Conservation (phyloP, 768 basidiomycete species). For the Multifurca ochricompacta region DNA sequence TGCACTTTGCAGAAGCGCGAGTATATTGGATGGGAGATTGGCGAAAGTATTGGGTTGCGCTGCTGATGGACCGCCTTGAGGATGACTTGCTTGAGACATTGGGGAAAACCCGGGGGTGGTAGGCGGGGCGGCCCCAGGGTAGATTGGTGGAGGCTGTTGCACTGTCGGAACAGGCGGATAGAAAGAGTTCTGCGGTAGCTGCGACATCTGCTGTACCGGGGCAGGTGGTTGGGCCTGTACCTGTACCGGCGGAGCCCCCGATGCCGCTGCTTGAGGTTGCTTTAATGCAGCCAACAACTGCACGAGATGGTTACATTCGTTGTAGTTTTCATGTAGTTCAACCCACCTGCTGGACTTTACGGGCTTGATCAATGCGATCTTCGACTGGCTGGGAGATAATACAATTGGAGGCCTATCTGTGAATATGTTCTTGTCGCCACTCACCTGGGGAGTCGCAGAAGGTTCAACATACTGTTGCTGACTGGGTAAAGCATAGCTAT, state of each 20-base stretch:
- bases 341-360: conserved; percentile 68
- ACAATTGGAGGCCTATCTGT: neutral
- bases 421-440: neutral
- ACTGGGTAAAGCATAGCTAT: conserved; percentile 26
- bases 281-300: conserved; percentile 73
- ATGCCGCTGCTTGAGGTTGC: conserved; percentile 44
- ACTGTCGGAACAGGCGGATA: conserved; percentile 35
- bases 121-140: conserved; percentile 11
- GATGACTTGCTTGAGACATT: conserved; percentile 10
- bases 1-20: conserved; percentile 17
- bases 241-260: conserved; percentile 32
- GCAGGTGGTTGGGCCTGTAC: conserved; percentile 23
- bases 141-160: conserved; percentile 24
- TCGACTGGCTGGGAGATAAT: conserved; percentile 41
- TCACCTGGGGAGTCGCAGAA: conserved; percentile 26
- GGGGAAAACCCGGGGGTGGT: conserved; percentile 17
- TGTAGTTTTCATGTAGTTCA: neutral
- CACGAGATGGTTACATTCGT: neutral
- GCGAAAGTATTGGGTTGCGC: conserved; percentile 10
- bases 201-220: conserved; percentile 24
- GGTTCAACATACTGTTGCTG: conserved; percentile 27
- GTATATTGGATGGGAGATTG: conserved; percentile 17
- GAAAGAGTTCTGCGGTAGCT: conserved; percentile 30
- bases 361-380: conserved; percentile 82
- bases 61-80: conserved; percentile 11